These are phyloP conservation scores for Capsella rubella DNA, from an alignment of 441 rosid species.

Conservation along the genomic window DNA sequence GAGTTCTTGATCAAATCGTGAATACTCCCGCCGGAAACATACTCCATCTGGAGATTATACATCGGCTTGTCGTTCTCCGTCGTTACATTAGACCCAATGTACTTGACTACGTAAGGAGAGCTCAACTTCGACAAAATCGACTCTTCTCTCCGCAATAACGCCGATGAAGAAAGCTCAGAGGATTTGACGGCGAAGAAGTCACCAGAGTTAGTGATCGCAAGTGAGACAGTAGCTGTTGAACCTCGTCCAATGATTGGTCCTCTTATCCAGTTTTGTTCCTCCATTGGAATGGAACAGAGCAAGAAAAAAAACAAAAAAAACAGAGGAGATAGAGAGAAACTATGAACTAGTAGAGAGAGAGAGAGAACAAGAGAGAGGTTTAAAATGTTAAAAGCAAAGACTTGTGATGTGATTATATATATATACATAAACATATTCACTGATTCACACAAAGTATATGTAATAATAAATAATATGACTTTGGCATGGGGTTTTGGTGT, in stretches of 20 bases:
- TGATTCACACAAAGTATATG: constrained; percentile 14
- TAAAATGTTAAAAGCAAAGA: constrained; percentile 35
- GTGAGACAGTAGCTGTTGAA: constrained; percentile 81
- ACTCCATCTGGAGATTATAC: constrained; percentile 79
- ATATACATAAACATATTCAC: constrained; percentile 3
- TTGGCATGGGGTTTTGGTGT: constrained; percentile 48
- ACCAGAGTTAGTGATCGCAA: constrained; percentile 65
- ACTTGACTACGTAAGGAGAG: constrained; percentile 68
- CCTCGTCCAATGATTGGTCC: constrained; percentile 88
- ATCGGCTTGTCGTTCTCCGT: constrained; percentile 43
- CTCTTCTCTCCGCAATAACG: constrained; percentile 63
- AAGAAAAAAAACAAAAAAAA: constrained; percentile 27
- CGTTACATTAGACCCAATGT: constrained; percentile 59
- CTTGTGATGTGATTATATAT: constrained; percentile 41
- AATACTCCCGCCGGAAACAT: constrained; percentile 69
- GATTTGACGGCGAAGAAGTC: constrained; percentile 76
- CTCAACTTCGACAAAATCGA: constrained; percentile 57
- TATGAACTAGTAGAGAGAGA: neutral
- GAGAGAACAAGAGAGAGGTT: constrained; percentile 23
- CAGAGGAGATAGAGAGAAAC: neutral
- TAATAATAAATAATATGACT: constrained; percentile 29
- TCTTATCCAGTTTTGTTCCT: constrained; percentile 67
- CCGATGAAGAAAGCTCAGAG: constrained; percentile 59
- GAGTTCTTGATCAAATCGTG: constrained; percentile 55
- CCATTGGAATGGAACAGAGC: constrained; percentile 49